Evolutionary conservation across 2,329 filamentous ascomycete species (phyloP), one percentile per base, ranked within the genome.

Genomic region (Aspergillus sp.): DNA sequence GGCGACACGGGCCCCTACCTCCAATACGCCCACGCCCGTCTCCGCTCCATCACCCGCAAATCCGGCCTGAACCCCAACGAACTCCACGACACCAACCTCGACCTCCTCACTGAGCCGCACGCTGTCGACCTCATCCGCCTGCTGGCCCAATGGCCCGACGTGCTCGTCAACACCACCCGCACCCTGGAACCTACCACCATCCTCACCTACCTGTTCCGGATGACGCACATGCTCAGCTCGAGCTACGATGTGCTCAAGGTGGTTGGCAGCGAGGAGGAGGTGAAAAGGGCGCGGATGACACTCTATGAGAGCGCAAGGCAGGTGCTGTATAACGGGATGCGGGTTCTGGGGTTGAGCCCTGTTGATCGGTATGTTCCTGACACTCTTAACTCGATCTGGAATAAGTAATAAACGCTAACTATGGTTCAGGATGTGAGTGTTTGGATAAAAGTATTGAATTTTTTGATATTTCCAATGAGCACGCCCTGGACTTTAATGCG

Each of bases 141-240:
- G 44, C 67, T 86, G 41, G 73, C 81, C 0, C 76, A 81, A 48
- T 86, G 80, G 69, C 82, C 82, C 0, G 83, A 86, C 48, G 76
- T 81, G 1, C 75, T 83, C 35, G 58, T 78, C 50, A 79, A 82
- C 49, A 82, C 82, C 0, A 70, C 78, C 61, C 83, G 79, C 67
- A 83, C 79, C 0, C 75, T 82, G n/a, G 83, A 86, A 57, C 81
- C 82, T 0, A 74, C 80, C 2, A 82, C 80, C 0, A 74, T 85
- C n/a, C 67, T 85, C 29, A 79, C 75, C 1, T 86, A 85, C 57
- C 67, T 86, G 40, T 83, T 83, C 72, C 79, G 79, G 67, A 81
- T 83, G 76, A 77, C 78, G 10, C 80, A 83, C 63, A 70, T 74
- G 53, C 64, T 83, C 45, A 80, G 75, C 60, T 79, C 75, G 12